These are phyloP conservation scores for Usnea hakonensis DNA, from an alignment of 495 filamentous ascomycete species.

Conservation along the genomic window DNA sequence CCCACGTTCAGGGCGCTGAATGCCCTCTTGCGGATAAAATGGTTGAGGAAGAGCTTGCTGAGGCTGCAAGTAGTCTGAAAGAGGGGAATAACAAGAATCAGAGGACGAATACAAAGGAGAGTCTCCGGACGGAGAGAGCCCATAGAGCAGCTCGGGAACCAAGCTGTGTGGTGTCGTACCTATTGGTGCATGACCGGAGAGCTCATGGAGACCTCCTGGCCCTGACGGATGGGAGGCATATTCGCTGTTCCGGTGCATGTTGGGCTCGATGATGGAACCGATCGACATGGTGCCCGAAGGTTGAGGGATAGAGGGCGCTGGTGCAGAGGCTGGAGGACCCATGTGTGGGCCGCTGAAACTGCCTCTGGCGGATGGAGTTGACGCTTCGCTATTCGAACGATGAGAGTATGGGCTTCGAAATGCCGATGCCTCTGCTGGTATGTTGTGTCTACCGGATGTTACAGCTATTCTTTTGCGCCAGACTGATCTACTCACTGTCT, in stretches of 20 bases:
- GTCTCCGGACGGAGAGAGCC: slow-evolving; percentile 19
- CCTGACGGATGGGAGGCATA: slow-evolving; percentile 15
- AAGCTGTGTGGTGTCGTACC: slow-evolving; percentile 20
- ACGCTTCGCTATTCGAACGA: slow-evolving; percentile 20
- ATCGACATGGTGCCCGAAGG: slow-evolving; percentile 39
- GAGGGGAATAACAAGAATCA: slow-evolving; percentile 25
- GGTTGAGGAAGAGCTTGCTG: slow-evolving; percentile 16
- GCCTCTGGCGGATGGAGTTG: slow-evolving; percentile 16
- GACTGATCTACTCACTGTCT: slow-evolving; percentile 57
- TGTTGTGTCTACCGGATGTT: slow-evolving; percentile 21
- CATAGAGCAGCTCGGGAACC: slow-evolving; percentile 19
- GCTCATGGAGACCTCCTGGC: slow-evolving; percentile 17
- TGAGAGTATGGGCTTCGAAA: slow-evolving; percentile 15
- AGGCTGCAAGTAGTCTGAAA: slow-evolving; percentile 23
- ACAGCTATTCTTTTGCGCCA: not conserved
- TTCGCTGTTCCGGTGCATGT: slow-evolving; percentile 28
- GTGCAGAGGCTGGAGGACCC: slow-evolving; percentile 17
- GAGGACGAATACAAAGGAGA: slow-evolving; percentile 26
- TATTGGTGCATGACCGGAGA: slow-evolving; percentile 16
- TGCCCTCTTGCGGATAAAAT: slow-evolving; percentile 12
- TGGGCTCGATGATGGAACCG: slow-evolving; percentile 37
- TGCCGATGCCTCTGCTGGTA: slow-evolving; percentile 17
- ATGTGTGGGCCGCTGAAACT: slow-evolving; percentile 14
- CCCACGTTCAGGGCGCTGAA: slow-evolving; percentile 14
- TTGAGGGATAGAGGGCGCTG: slow-evolving; percentile 27